These are phyloP conservation scores for Solanum clarkiae DNA, from an alignment of 257 asterid genomes.

Conservation along the genomic window DNA sequence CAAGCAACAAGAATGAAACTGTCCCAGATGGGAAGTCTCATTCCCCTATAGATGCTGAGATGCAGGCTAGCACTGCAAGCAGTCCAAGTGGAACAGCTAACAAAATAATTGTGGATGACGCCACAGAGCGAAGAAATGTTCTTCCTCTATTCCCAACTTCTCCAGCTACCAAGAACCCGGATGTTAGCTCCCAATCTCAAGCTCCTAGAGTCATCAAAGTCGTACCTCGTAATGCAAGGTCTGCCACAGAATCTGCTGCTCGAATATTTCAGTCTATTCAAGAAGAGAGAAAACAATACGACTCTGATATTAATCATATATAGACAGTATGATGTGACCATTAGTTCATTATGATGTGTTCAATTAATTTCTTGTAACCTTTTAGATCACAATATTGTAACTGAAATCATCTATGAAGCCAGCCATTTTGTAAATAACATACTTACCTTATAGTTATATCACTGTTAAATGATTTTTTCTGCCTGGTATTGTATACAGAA, in stretches of 20 bases:
- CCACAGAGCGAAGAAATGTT: conserved; percentile 18
- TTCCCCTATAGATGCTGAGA: conserved; percentile 24
- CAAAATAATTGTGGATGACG: background rate
- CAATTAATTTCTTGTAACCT: background rate
- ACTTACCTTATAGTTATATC: background rate
- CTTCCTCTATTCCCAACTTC: conserved; percentile 45
- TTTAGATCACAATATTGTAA: background rate
- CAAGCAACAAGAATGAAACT: conserved; percentile 13
- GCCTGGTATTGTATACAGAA: background rate
- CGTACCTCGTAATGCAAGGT: conserved; percentile 57
- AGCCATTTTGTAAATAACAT: background rate
- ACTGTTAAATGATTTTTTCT: background rate
- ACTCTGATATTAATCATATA: conserved; percentile 6
- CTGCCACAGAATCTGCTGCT: conserved; percentile 75
- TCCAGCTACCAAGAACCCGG: conserved; percentile 10
- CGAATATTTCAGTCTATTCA: conserved; percentile 74
- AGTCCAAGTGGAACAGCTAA: conserved; percentile 29
- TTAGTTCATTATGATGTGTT: background rate
- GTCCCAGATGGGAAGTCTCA: background rate
- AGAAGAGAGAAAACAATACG: conserved; percentile 57
- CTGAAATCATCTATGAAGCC: background rate
- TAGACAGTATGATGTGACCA: background rate
- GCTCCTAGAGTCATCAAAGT: conserved; percentile 49
- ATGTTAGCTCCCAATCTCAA: background rate
- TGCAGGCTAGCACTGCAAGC: conserved; percentile 55